Percentiles rank a stretch among this genome's conserved stretches.
Conservation (phyloP, 208 protist species). For the Naegleria lovaniensis region DNA sequence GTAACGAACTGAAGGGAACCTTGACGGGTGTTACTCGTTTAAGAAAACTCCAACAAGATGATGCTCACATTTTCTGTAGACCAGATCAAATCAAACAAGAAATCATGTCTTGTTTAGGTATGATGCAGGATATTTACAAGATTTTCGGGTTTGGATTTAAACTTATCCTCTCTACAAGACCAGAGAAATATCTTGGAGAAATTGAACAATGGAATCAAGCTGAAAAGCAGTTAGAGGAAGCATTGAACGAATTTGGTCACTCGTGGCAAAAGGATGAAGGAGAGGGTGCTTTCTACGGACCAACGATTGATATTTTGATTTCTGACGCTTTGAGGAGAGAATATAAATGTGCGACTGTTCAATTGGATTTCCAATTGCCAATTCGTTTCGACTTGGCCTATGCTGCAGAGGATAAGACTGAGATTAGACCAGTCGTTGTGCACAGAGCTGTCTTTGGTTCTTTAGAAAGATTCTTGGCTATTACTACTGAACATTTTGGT, state of each 20-base stretch:
- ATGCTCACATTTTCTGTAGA: slow-evolving; percentile 99
- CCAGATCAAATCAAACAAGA: slow-evolving; percentile 88
- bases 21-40: slow-evolving; percentile 97
- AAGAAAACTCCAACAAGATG: slow-evolving; percentile 98
- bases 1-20: slow-evolving; percentile 97
- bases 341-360: slow-evolving; percentile 98
- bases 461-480: slow-evolving; percentile 96
- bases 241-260: slow-evolving; percentile 80
- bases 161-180: slow-evolving; percentile 92
- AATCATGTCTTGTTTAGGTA: slow-evolving; percentile 77
- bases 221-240: slow-evolving; percentile 73
- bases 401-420: slow-evolving; percentile 41
- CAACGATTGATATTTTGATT: slow-evolving; percentile 98
- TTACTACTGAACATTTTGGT: slow-evolving; percentile 94
- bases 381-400: slow-evolving; percentile 93
- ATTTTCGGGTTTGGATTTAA: slow-evolving; percentile 92
- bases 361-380: slow-evolving; percentile 99
- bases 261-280: slow-evolving; percentile 91
- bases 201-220: slow-evolving; percentile 91
- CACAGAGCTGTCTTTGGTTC: slow-evolving; percentile 98
- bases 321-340: slow-evolving; percentile 79
- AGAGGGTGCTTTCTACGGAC: slow-evolving; percentile 99
- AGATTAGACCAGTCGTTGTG: slow-evolving; percentile 90
- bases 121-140: slow-evolving; percentile 91
- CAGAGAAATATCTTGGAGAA: slow-evolving; percentile 90